Evolutionary conservation across 2,329 filamentous ascomycete genomes (phyloP).

Genomic region (Xylariaceae sp.): DNA sequence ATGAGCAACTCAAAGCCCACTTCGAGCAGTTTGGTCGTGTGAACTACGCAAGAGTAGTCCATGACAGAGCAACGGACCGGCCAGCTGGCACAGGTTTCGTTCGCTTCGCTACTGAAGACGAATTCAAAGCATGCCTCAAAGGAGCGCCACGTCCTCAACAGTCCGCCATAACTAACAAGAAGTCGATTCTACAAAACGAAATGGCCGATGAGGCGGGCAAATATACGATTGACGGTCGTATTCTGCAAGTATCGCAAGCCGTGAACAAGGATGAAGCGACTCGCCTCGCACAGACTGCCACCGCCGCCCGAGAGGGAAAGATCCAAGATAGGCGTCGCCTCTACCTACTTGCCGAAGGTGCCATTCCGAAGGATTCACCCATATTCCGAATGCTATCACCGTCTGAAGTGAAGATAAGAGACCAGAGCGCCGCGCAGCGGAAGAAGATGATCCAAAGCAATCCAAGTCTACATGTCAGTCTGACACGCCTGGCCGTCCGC

Average conservation of each 20-base stretch:
- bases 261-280: constrained; percentile 83
- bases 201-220: constrained; percentile 79
- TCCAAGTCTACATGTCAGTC: constrained; percentile 83
- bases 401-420: constrained; percentile 84
- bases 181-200: constrained; percentile 88
- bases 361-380: constrained; percentile 77
- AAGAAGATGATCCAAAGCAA: constrained; percentile 92
- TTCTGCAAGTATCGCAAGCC: constrained; percentile 83
- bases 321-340: constrained; percentile 91
- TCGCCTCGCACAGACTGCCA: constrained; percentile 75
- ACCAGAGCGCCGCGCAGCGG: constrained; percentile 84
- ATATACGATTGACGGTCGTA: constrained; percentile 89
- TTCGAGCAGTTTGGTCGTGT: constrained; percentile 89
- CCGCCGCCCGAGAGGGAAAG: constrained; percentile 65
- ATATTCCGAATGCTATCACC: constrained; percentile 78
- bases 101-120: constrained; percentile 81
- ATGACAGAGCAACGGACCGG: constrained; percentile 83
- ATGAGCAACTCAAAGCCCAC: constrained; percentile 82
- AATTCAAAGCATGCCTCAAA: constrained; percentile 78
- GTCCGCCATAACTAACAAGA: constrained; percentile 61
- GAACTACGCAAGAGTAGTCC: constrained; percentile 88
- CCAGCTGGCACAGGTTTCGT: constrained; percentile 95
- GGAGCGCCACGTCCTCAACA: constrained; percentile 69
- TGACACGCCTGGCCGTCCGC: constrained; percentile 88
- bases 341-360: constrained; percentile 87